Base-by-base conservation (phyloP, 1,139 yeast genomes). In the Hyphopichia burtonii region DNA sequence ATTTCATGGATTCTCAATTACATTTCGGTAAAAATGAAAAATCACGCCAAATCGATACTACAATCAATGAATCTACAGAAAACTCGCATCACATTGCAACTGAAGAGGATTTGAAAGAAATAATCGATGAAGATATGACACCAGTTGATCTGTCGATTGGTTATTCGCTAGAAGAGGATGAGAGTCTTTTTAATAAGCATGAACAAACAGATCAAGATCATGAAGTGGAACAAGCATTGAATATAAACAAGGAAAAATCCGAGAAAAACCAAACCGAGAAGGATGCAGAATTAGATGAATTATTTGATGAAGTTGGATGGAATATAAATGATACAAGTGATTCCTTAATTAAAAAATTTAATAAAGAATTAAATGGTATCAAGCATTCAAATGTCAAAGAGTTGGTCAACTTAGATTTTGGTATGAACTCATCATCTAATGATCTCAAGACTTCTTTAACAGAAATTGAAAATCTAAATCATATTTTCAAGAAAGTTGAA, bases 291-390 rank as follows among this genome's bases (percentile, higher is more conserved):
- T 58, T 82, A n/a, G 85, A 79, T 43, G 91, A 87, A 45, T 63
- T 88, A 15, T 72, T 89, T 47, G 87, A 84, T 28, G 93, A 85
- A 46, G 75, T 88, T 22, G 79, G 80, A 31, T 89, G 96, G 94
- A 77, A 77, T 23, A 72, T 82, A 1, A 65, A 74, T 15, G 94
- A 86, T 54, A 84, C 81, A 49, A 73, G 85, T 5, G 75, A 70
- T 18, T 65, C 74, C 0, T 59, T 90, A 28, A 72, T 85, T 32
- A 71, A 68, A 38, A 82, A 79, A 50, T 70, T 91, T 38, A 63
- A 74, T 23, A 72, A 69, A 36, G 85, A 83, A 47, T 56, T 72
- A 45, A 63, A 65, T 40, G 54, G 58, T 19, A 60, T 70, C 16
- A 73, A 71, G 48, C 71, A 59, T 43, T 60, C 59, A 37, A 71